Evolutionary conservation across 768 basidiomycete genomes (phyloP), one percentile per base, ranked within the genome.

Genomic region (Auriscalpium microsporum): DNA sequence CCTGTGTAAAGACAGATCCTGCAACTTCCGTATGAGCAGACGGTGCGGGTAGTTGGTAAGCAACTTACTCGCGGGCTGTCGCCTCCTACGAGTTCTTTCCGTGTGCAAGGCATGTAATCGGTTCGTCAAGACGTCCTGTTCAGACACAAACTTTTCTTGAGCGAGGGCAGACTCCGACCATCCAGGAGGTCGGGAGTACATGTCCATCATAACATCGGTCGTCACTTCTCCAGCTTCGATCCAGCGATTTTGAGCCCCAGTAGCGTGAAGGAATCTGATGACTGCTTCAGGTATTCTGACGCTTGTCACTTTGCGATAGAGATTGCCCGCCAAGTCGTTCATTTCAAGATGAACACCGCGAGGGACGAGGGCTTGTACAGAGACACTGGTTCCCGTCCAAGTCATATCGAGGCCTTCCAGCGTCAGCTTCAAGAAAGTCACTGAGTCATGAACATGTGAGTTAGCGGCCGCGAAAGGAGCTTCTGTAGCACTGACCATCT

Each of bases 401-500:
- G 79, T 78, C 8, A 78, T 60, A 52, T 90, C 80, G 19, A 87
- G 50, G 2, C 74, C 64, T 44, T 73, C 75, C 34, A 91, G 35
- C 0, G 77, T 70, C 19, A 94, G 64, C 57, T 88, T 92, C 63
- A 93, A 68, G 63, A 95, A 91, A 0, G 94, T 96, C 36, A 92
- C 94, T 95, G 53, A 33, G 38, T 52, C 56, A 37, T 16, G 49
- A 21, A 7, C 33, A n/a, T 48, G 35, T 10, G 19, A 23, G 33
- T 10, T 53, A 36, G 49, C n/a, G 50, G 34, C 21, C 55, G 14
- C 35, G 44, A 10, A 8, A 52, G 17, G 4, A 4, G 19, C 34
- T 19, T 47, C 40, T 36, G n/a, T 8, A 45, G 47, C 21, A 65
- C 82, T 62, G 62, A 90, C 93, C 78, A 70, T 98, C 95, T 11